Evolutionary conservation across 352 stramenopile species (phyloP), one percentile per base, ranked within the genome.

Genomic region (Globisporangium apiculatum): DNA sequence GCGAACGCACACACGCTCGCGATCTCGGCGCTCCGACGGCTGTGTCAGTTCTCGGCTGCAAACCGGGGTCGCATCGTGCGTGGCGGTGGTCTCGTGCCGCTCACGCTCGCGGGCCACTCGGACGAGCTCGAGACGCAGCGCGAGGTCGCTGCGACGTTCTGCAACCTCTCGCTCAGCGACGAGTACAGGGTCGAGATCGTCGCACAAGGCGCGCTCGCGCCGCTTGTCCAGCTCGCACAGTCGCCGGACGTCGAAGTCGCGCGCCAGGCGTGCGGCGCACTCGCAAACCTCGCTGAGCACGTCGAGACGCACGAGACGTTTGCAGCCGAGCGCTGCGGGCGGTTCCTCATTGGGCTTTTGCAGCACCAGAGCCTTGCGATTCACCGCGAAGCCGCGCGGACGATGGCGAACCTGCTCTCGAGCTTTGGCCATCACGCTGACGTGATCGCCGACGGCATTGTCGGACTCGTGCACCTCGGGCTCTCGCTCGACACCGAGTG

Each of bases 261-360:
- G 0, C 83, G 89, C 6, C 86, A 98, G 53, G 84, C 91, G 17
- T 94, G 97, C 40, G 91, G 93, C 10, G 86, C 94, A 24, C 73
- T 98, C 3, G 94, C 91, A 18, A 98, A 98, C 62, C 68, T 99
- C 0, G 90, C 94, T 2, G 95, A 98, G 64, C 91, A 98, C 51
- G 64, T 97, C 18, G 87, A 97, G 38, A 98, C 91, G 2, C 96
- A 98, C 70, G 68, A 83, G n/a, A 65, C 77, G 37, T 97, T 99
- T 43, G 83, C 78, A 1, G 75, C 75, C 2, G 75, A 75, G 53
- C 74, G 76, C 6, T 88, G 88, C 45, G 85, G 87, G 5, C 67
- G 71, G 36, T 91, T 88, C 54, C 57, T 93, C 2, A 87, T 91
- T 40, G 78, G 68, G 8, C 65, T 96, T 10, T 84, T 98, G 72